These are phyloP conservation scores for Neoboletus magnificus DNA, from an alignment of 768 basidiomycete species.

Conservation along the genomic window DNA sequence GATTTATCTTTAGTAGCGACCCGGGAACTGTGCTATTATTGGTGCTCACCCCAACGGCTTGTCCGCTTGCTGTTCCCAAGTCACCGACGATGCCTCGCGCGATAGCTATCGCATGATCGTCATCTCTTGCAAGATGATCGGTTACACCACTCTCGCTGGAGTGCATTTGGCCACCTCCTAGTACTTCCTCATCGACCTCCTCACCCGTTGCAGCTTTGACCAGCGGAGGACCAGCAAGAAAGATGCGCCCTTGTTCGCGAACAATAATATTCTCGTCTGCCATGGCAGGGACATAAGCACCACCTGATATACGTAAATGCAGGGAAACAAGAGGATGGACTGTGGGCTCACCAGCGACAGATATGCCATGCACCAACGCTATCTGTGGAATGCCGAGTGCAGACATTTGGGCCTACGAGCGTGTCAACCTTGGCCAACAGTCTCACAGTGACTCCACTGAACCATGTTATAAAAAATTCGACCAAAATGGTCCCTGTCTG, in stretches of 20 bases:
- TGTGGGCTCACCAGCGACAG: slow-evolving; percentile 64
- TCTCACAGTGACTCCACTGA: slow-evolving; percentile 1
- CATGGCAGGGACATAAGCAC: slow-evolving; percentile 95
- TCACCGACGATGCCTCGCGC: slow-evolving; percentile 77
- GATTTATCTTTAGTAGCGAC: slow-evolving; percentile 9
- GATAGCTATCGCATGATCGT: slow-evolving; percentile 81
- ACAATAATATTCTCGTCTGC: slow-evolving; percentile 93
- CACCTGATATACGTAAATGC: slow-evolving; percentile 44
- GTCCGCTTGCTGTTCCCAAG: slow-evolving; percentile 61
- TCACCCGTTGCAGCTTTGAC: slow-evolving; percentile 96
- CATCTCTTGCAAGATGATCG: slow-evolving; percentile 81
- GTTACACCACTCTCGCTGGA: slow-evolving; percentile 89
- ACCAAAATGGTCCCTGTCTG: slow-evolving; percentile 93
- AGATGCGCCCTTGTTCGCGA: slow-evolving; percentile 88
- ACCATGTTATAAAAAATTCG: slow-evolving; percentile 98
- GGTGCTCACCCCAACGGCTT: slow-evolving; percentile 45
- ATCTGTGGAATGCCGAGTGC: slow-evolving; percentile 89
- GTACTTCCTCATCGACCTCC: slow-evolving; percentile 85
- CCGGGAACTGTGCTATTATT: slow-evolving; percentile 16
- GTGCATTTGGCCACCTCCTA: slow-evolving; percentile 91
- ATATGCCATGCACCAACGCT: slow-evolving; percentile 91
- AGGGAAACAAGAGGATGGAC: neutral
- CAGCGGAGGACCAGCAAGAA: slow-evolving; percentile 90
- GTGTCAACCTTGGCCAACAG: slow-evolving; percentile 7
- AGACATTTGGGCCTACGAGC: slow-evolving; percentile 83